Evolutionary conservation across 176 grass and related monocot species (phyloP).

Genomic region (Zoysia japonica): DNA sequence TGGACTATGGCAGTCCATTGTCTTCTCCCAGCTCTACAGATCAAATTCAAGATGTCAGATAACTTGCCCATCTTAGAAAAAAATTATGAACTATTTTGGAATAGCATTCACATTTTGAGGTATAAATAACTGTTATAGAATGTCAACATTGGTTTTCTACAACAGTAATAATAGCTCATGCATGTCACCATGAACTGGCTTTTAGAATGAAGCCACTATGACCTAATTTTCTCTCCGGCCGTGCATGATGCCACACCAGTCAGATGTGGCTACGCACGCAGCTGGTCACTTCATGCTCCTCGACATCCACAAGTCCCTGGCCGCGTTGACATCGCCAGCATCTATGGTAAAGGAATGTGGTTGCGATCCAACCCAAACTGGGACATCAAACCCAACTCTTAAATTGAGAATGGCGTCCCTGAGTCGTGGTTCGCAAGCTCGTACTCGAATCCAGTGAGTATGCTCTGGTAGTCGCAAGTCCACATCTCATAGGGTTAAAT

Average conservation of each 20-base stretch:
- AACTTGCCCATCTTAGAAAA: slow-evolving; percentile 9
- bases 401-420: too few relatives aligned
- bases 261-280: too few relatives aligned
- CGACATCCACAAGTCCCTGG: too few relatives aligned
- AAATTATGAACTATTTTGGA: background rate
- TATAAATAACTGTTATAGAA: background rate
- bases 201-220: background rate
- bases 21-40: slow-evolving; percentile 91
- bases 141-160: background rate
- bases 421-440: too few relatives aligned
- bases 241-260: too few relatives aligned
- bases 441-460: too few relatives aligned
- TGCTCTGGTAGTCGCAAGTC: background rate
- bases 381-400: too few relatives aligned
- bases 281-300: too few relatives aligned
- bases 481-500: background rate
- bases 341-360: too few relatives aligned
- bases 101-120: background rate
- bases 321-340: too few relatives aligned
- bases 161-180: background rate
- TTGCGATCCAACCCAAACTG: too few relatives aligned
- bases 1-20: slow-evolving; percentile 95
- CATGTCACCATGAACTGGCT: background rate
- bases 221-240: background rate
- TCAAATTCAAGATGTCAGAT: slow-evolving; percentile 29